Evolutionary conservation across 1,284 basidiomycete genomes (phyloP), one percentile per base, ranked within the genome.

Genomic region (Apiotrichum montevideense): DNA sequence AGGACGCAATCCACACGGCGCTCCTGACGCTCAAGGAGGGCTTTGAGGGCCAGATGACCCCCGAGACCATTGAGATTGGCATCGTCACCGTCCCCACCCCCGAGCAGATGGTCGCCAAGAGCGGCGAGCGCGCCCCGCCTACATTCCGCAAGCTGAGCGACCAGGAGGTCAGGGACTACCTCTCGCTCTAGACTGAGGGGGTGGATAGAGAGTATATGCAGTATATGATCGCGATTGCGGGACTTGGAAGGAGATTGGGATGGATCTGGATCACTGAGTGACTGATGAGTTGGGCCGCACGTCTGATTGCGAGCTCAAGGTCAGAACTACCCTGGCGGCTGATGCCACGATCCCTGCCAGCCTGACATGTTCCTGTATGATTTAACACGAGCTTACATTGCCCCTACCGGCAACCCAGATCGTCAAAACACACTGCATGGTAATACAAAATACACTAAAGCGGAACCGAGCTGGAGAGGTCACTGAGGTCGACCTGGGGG

Each of bases 1-100:
- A 98, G 78, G 96, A 99, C 74, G 96, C 96, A 29, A 98, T 98
- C 67, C 96, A 98, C 78, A 98, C 96, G 7, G 95, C 96, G n/a
- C 84, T 99, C 42, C 79, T 99, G 63, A 99, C 96, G 21, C 81
- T 98, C 63, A 98, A 99, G 78, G 96, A 98, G 79, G 95, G 95
- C 8, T 98, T 98, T 68, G 96, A 99, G 77, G 96, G 96, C 11
- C 90, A 98, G 74, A 98, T 99, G 94, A 98, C 95, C 21, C 95
- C 98, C 79, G 95, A 98, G 81, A 99, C 96, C 39, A 96, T 99
- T 70, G 96, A 99, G 78, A 94, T 99, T 58, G 96, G 96, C 47
- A 86, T 99, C 48, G 84, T 98, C 59, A 91, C 90, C 51, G 88
- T 91, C 14, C 91, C 93, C 4, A 87, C 85, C 29, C 72, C 81